Percentiles rank a stretch among this genome's conserved stretches.
Evolutionary conservation across 1,284 basidiomycete species (phyloP).

Genomic region (Ceratobasidium sp.): DNA sequence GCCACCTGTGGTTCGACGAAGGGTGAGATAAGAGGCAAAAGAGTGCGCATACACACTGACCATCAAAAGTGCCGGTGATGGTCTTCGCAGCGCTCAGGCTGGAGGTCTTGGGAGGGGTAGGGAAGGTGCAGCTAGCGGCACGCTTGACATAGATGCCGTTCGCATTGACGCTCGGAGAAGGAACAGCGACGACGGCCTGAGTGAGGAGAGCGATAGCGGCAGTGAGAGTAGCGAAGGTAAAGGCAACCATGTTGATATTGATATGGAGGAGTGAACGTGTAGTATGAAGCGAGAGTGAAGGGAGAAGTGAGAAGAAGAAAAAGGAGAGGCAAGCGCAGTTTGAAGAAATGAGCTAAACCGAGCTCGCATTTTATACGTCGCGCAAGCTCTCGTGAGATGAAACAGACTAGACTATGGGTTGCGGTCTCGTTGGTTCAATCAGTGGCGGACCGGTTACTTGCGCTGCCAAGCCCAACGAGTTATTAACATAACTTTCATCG

Average conservation of each 20-base stretch:
- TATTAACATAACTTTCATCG: not conserved
- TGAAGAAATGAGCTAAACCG: not conserved
- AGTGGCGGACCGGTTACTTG: slow-evolving; percentile 21
- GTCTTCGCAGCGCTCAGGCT: slow-evolving; percentile 59
- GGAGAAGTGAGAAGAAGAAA: too few relatives aligned
- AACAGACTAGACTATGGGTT: not conserved
- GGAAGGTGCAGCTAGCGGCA: slow-evolving; percentile 56
- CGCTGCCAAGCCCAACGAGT: slow-evolving; percentile 20
- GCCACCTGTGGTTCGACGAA: slow-evolving; percentile 10
- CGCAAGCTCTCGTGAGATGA: not conserved
- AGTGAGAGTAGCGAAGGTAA: slow-evolving; percentile 25
- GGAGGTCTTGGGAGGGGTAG: slow-evolving; percentile 59
- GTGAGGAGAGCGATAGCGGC: slow-evolving; percentile 28
- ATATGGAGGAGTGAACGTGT: slow-evolving; percentile 26
- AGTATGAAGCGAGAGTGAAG: slow-evolving; percentile 32
- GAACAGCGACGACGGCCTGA: slow-evolving; percentile 22
- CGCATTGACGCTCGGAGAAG: slow-evolving; percentile 27
- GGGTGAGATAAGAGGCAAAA: not conserved
- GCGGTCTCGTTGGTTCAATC: not conserved
- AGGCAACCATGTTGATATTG: slow-evolving; percentile 32
- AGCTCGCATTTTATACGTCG: slow-evolving; percentile 19
- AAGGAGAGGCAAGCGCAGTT: slow-evolving; percentile 32
- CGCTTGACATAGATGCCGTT: slow-evolving; percentile 17
- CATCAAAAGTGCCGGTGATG: slow-evolving; percentile 59
- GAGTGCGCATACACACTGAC: not conserved